Conservation (phyloP, 768 basidiomycete genomes). For the Psilocybe azurescens region DNA sequence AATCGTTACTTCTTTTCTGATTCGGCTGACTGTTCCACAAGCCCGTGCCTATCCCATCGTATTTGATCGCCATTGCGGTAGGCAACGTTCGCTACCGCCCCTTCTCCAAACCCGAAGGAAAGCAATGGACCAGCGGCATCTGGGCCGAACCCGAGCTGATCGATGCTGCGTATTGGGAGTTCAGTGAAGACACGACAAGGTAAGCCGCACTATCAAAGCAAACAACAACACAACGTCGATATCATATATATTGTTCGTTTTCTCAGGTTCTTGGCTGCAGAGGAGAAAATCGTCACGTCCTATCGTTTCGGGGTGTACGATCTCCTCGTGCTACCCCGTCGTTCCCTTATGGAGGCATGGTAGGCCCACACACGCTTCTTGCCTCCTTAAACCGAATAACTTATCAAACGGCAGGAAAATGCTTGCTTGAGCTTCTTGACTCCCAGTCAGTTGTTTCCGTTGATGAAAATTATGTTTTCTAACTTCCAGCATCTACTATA, state of each 20-base stretch:
- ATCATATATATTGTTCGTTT: conserved; percentile 8
- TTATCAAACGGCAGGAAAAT: conserved; percentile 66
- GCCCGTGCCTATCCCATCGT: conserved; percentile 87
- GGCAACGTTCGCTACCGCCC: conserved; percentile 81
- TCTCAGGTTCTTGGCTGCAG: conserved; percentile 67
- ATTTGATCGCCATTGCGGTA: conserved; percentile 90
- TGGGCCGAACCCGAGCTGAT: conserved; percentile 92
- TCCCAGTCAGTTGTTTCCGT: conserved; percentile 59
- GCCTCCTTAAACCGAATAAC: not conserved
- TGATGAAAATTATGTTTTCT: not conserved
- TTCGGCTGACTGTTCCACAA: conserved; percentile 32
- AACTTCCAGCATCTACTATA: conserved; percentile 22
- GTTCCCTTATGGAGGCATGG: conserved; percentile 95
- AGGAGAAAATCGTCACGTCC: conserved; percentile 74
- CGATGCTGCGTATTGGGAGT: conserved; percentile 84
- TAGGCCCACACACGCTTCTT: conserved; percentile 32
- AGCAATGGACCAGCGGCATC: conserved; percentile 81
- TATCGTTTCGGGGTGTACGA: conserved; percentile 93
- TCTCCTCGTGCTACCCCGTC: conserved; percentile 87
- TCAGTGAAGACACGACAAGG: conserved; percentile 84
- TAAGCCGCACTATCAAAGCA: conserved; percentile 28
- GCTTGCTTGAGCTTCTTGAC: conserved; percentile 88
- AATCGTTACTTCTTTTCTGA: not conserved
- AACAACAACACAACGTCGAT: not conserved
- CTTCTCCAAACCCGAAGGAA: conserved; percentile 64